Base-by-base conservation (phyloP, 192 early-diverging fungal species). In the Coemansia sp. region DNA sequence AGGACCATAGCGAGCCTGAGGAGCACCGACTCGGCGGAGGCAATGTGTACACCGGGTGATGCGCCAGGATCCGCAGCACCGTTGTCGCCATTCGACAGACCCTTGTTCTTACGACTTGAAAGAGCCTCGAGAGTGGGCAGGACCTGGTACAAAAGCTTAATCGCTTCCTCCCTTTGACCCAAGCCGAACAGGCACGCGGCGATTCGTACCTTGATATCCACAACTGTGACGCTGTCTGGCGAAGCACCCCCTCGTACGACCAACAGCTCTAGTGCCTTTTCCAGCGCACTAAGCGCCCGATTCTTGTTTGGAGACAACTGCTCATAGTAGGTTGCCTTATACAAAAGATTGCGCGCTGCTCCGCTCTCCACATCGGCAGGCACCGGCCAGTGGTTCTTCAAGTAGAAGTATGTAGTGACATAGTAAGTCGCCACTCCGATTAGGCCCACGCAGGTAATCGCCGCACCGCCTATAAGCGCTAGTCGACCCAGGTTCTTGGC, bases 301-400 rank as follows among this genome's bases (percentile, higher is more conserved):
- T 68, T 63, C 5, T 69, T 57, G 40, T 75, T 46, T 16, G 41
- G 68, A 6, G 68, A 22, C 20, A 77, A 40, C 11, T 47, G 57
- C 41, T 82, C 75, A 41, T 77, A 82, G 34, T 75, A 77, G 9
- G 72, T 77, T 8, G 80, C 75, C 31, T 77, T 47, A 36, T 82
- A 75, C 9, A 77, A n/a, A 65, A 82, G 18, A 43, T 76, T 65
- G 33, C 72, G 51, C 12, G 43, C 46, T 4, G 34, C 49, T 9
- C 65, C n/a, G 44, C 65, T 63, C 24, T 68, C 38, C 1, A 80
- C 64, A 5, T 78, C 76, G 12, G 65, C 72, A 12, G 72, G 41
- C 31, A 71, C 69, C 2, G 80, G 73, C 76, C 76, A 83, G 36
- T 63, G 38, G 24, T 64, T 63, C 24, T 66, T 49, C 46, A 81